phyloP scores from a whole-genome alignment of 108 stramenopile genomes.

The Seminavis robusta region DNA sequence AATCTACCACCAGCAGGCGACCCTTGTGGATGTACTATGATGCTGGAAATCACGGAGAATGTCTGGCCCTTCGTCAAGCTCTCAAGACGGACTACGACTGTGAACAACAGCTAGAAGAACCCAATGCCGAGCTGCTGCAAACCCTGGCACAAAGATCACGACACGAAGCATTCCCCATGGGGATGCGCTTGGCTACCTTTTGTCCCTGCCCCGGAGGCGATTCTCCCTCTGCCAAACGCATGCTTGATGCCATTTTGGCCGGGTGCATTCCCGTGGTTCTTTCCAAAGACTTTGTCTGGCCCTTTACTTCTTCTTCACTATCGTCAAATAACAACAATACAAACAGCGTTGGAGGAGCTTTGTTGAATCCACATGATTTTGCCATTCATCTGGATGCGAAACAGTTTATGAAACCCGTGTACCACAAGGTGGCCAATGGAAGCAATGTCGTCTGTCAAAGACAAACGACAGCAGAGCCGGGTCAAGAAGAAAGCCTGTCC shows the following conservation, averaged over 20 bases:
- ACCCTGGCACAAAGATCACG: neutral
- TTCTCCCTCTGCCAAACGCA: slow-evolving; percentile 56
- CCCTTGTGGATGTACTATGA: too few relatives aligned
- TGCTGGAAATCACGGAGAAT: slow-evolving; percentile 31
- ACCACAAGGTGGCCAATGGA: slow-evolving; percentile 11
- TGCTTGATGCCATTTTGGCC: slow-evolving; percentile 46
- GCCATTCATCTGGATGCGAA: slow-evolving; percentile 15
- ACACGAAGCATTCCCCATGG: slow-evolving; percentile 12
- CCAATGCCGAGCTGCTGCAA: neutral
- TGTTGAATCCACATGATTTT: slow-evolving; percentile 14
- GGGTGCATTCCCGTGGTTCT: slow-evolving; percentile 55
- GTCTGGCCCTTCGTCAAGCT: slow-evolving; percentile 10
- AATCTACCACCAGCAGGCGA: slow-evolving; percentile 11
- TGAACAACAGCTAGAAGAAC: too few relatives aligned
- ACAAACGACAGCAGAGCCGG: neutral
- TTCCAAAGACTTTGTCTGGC: slow-evolving; percentile 44
- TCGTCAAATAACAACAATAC: neutral
- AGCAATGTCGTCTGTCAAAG: neutral
- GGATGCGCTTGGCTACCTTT: slow-evolving; percentile 36
- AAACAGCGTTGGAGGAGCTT: neutral
- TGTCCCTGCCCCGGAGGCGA: slow-evolving; percentile 54
- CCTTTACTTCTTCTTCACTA: slow-evolving; percentile 17
- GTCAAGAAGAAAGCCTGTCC: neutral
- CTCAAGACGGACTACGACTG: slow-evolving; percentile 14
- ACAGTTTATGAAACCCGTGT: slow-evolving; percentile 6